phyloP scores from a whole-genome alignment of 2,329 filamentous ascomycete genomes.

The Lecanicillium sp. region DNA sequence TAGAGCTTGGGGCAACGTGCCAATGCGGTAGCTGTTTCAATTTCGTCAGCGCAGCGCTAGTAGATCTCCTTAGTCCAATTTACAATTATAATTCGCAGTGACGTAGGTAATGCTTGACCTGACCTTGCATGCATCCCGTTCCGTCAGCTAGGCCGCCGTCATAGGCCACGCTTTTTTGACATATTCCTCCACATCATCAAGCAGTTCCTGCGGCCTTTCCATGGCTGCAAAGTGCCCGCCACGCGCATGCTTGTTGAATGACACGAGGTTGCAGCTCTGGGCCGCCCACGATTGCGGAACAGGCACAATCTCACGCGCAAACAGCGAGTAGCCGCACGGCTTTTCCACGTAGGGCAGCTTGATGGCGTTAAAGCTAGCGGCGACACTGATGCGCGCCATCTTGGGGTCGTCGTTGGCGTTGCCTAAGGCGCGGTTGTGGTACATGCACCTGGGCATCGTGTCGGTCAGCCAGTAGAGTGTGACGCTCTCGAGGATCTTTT shows the following conservation, averaged over 20 bases:
- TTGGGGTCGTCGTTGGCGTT: conserved; percentile 15
- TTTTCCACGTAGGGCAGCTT: conserved; percentile 22
- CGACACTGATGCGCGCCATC: conserved; percentile 10
- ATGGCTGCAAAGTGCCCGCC: conserved; percentile 19
- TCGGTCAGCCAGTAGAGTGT: conserved; percentile 49
- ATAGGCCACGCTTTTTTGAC: conserved; percentile 12
- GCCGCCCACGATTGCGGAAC: conserved; percentile 27
- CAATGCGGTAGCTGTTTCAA: neutral
- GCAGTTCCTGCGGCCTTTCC: conserved; percentile 31
- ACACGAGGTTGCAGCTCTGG: conserved; percentile 28
- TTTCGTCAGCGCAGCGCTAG: neutral
- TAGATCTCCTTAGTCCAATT: neutral
- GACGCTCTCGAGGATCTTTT: conserved; percentile 40
- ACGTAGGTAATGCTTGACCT: no score
- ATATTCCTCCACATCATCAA: conserved; percentile 37
- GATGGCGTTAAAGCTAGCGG: conserved; percentile 4
- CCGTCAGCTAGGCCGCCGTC: no score
- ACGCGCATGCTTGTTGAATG: conserved; percentile 16
- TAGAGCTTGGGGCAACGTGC: no score
- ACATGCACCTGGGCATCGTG: conserved; percentile 38
- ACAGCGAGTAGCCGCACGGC: conserved; percentile 37
- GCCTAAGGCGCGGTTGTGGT: conserved; percentile 32
- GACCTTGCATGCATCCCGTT: no score
- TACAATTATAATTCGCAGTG: neutral
- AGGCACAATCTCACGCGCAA: conserved; percentile 31